Evolutionary conservation across 2,329 filamentous ascomycete species (phyloP).

Genomic region (Tolypocladium amazonense): DNA sequence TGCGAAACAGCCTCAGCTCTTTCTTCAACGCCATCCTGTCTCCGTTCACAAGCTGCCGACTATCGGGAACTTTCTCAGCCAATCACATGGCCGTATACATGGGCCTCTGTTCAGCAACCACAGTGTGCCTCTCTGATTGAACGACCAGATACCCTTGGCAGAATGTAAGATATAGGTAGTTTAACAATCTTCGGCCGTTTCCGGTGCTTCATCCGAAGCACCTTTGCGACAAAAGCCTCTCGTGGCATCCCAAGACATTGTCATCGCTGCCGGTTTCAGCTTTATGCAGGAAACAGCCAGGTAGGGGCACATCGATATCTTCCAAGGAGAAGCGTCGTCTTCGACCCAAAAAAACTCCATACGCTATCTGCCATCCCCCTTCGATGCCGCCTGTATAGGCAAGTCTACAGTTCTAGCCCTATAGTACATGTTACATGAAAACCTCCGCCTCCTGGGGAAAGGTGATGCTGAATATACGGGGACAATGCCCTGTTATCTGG

Average conservation of each 20-base stretch:
- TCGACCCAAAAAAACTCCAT: not conserved
- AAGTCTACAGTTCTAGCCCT: constrained; percentile 1
- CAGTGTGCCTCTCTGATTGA: not conserved
- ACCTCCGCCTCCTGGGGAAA: not conserved
- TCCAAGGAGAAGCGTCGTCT: not conserved
- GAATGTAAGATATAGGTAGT: too few species aligned
- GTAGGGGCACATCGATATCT: not conserved
- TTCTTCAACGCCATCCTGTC: not conserved
- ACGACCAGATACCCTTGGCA: not conserved
- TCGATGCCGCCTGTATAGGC: not conserved
- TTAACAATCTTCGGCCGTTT: not conserved
- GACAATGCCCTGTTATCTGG: not conserved
- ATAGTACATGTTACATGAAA: constrained; percentile 2
- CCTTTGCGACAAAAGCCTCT: not conserved
- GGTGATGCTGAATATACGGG: not conserved
- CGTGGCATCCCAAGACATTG: not conserved
- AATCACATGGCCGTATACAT: constrained; percentile 10
- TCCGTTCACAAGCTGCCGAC: not conserved
- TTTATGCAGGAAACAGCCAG: not conserved
- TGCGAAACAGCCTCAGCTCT: not conserved
- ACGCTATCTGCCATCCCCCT: not conserved
- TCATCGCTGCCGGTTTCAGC: not conserved
- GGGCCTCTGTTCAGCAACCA: not conserved
- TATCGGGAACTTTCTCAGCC: constrained; percentile 18
- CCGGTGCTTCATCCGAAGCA: not conserved